Percentiles rank a stretch among this genome's conserved stretches.
These are phyloP conservation scores for Epichloe baconii DNA, from an alignment of 2,329 filamentous ascomycete species.

Conservation along the genomic window DNA sequence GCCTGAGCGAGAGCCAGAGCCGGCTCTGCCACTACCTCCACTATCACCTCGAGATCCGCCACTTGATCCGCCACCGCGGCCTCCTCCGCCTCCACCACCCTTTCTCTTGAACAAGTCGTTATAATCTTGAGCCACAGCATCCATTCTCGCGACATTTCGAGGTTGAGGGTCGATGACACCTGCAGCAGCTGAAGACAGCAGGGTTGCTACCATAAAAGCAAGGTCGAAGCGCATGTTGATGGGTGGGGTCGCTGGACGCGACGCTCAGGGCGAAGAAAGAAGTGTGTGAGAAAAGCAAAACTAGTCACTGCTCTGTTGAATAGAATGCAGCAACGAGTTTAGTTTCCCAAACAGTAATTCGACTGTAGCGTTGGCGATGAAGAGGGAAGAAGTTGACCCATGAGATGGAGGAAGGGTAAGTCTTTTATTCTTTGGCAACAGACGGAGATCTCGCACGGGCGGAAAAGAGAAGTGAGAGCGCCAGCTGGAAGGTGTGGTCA, in stretches of 20 bases:
- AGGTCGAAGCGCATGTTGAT: constrained; percentile 7
- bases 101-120: constrained; percentile 46
- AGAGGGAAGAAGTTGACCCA: background rate
- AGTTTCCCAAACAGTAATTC: no score
- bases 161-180: constrained; percentile 8
- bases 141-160: constrained; percentile 12
- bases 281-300: background rate
- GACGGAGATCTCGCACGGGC: no score
- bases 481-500: no score
- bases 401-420: no score
- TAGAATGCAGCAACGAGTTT: no score
- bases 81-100: constrained; percentile 41
- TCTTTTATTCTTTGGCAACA: no score
- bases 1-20: constrained; percentile 3
- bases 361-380: background rate
- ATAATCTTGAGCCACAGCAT: constrained; percentile 14
- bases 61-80: constrained; percentile 25
- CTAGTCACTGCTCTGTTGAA: no score
- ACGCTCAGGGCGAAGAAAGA: background rate
- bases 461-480: no score
- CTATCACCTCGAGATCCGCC: constrained; percentile 8
- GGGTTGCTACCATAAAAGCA: constrained; percentile 1
- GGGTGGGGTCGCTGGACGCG: background rate
- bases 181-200: constrained; percentile 6
- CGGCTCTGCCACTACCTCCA: constrained; percentile 10